phyloP scores from a whole-genome alignment of 2,329 filamentous ascomycete species.

The Hymenoscyphus albidus region DNA sequence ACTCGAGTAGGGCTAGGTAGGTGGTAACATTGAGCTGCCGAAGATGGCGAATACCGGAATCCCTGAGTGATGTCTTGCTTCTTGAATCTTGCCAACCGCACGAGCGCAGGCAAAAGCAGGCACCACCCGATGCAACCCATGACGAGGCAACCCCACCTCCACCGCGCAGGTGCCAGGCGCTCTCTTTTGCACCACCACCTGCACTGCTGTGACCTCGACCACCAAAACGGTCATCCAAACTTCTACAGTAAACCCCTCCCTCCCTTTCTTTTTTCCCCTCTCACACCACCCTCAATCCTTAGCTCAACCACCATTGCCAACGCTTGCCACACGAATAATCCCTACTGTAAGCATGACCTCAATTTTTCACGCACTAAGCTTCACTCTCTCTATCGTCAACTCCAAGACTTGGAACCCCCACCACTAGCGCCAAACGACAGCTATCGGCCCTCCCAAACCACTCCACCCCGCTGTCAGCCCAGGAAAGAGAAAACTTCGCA shows the following conservation, averaged over 20 bases:
- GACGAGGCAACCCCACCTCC: background rate
- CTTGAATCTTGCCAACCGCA: background rate
- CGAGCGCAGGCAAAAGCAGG: background rate
- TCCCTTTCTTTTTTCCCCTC: background rate
- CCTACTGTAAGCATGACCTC: background rate
- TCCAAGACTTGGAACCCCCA: conserved; percentile 12
- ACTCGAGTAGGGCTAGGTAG: background rate
- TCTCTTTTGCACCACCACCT: background rate
- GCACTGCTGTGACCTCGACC: background rate
- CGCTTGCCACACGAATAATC: background rate
- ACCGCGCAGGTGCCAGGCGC: background rate
- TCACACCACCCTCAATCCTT: background rate
- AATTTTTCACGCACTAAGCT: background rate
- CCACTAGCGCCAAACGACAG: conserved; percentile 20
- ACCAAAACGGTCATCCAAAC: background rate
- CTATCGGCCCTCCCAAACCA: conserved; percentile 22
- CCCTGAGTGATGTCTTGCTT: background rate
- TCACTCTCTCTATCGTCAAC: too few species aligned
- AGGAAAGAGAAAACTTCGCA: conserved; percentile 8
- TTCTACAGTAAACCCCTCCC: background rate
- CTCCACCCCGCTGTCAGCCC: conserved; percentile 6
- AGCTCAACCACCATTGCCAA: background rate
- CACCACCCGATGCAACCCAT: background rate
- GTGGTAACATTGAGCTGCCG: background rate
- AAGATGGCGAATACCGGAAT: conserved; percentile 3